Evolutionary conservation across 2,329 filamentous ascomycete genomes (phyloP).

Genomic region (Orbilia brochopaga): DNA sequence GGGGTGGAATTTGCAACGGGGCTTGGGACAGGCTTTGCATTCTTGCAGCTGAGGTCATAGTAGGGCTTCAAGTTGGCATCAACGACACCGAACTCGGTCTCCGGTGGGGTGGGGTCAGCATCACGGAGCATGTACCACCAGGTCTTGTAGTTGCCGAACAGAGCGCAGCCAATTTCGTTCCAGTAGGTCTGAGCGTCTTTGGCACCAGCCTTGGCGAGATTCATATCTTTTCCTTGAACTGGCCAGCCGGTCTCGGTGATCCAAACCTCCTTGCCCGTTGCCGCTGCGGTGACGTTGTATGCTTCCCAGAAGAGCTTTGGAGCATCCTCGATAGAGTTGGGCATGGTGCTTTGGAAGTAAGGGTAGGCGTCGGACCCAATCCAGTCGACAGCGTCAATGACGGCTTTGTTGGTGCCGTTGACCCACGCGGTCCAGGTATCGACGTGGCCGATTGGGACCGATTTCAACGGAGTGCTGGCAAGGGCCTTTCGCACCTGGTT

Average conservation of each 20-base stretch:
- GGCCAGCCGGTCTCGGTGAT: slow-evolving; percentile 91
- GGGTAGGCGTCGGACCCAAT: slow-evolving; percentile 83
- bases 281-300: slow-evolving; percentile 66
- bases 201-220: slow-evolving; percentile 68
- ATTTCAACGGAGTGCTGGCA: slow-evolving; percentile 66
- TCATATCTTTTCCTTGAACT: slow-evolving; percentile 69
- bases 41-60: slow-evolving; percentile 68
- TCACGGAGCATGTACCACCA: slow-evolving; percentile 84
- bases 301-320: slow-evolving; percentile 73
- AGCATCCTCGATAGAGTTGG: slow-evolving; percentile 70
- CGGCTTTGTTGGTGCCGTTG: slow-evolving; percentile 72
- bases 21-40: slow-evolving; percentile 55
- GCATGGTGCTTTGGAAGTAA: slow-evolving; percentile 75
- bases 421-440: slow-evolving; percentile 86
- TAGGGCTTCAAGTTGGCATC: slow-evolving; percentile 65
- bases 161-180: slow-evolving; percentile 75
- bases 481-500: slow-evolving; percentile 69
- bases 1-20: slow-evolving; percentile 18
- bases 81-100: slow-evolving; percentile 74
- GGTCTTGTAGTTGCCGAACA: slow-evolving; percentile 68
- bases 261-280: slow-evolving; percentile 75
- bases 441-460: slow-evolving; percentile 76
- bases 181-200: slow-evolving; percentile 80
- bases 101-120: slow-evolving; percentile 65
- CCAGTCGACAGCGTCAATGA: slow-evolving; percentile 76